Percentiles rank a stretch among this genome's conserved stretches.
Evolutionary conservation across 306 rosid genomes (phyloP).

Genomic region (Astragalus glycyphyllos): DNA sequence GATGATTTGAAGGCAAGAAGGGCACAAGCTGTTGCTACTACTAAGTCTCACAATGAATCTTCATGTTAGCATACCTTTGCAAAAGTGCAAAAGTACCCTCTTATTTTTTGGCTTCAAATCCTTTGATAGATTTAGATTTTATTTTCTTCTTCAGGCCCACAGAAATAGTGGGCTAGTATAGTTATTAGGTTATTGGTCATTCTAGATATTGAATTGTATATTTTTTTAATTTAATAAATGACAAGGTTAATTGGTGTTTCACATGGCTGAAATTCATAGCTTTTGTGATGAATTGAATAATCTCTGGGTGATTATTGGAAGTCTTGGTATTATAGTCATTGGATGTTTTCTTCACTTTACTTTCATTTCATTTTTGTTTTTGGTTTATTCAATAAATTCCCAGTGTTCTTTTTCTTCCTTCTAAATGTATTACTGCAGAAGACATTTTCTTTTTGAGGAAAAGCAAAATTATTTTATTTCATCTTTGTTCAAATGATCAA

Average conservation of each 20-base stretch:
- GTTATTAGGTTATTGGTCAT: conserved; percentile 30
- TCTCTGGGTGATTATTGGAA: neutral
- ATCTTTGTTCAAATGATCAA: too few relatives aligned
- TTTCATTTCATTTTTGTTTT: neutral
- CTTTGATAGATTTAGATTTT: conserved; percentile 9
- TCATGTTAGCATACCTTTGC: too few relatives aligned
- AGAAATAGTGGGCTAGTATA: conserved; percentile 23
- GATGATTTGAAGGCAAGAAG: conserved; percentile 66
- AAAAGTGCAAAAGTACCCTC: too few relatives aligned
- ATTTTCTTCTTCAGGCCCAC: neutral
- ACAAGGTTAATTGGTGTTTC: conserved; percentile 10
- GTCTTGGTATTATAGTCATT: too few relatives aligned
- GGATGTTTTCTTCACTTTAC: conserved; percentile 3
- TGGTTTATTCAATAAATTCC: too few relatives aligned
- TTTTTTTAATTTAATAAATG: neutral
- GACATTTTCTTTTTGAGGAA: too few relatives aligned
- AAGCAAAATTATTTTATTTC: too few relatives aligned
- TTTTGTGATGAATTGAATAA: conserved; percentile 39
- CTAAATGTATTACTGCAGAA: too few relatives aligned
- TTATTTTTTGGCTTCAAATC: conserved; percentile 23
- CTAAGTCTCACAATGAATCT: conserved; percentile 43
- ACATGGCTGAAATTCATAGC: neutral
- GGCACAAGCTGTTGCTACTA: conserved; percentile 26
- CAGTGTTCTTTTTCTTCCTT: too few relatives aligned
- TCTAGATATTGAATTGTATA: conserved; percentile 24